Percentiles rank a stretch among this genome's conserved stretches.
Evolutionary conservation across 2,329 filamentous ascomycete genomes (phyloP).

Genomic region (Cordyceps cateniannulata): DNA sequence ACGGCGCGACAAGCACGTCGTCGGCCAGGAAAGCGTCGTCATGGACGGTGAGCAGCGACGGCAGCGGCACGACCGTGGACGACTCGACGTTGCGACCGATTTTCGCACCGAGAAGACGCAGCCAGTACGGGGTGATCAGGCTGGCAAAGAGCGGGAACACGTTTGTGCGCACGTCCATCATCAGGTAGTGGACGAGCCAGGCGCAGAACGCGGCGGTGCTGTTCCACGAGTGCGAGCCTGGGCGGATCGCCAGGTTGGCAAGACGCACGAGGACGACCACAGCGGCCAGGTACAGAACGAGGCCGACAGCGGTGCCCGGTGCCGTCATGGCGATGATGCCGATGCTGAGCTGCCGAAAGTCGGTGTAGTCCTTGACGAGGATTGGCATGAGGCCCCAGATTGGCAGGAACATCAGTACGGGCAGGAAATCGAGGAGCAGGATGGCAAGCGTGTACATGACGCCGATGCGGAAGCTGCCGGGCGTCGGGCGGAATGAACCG

Average conservation of each 20-base stretch:
- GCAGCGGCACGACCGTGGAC: constrained; percentile 16
- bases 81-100: constrained; percentile 17
- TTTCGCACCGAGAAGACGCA: constrained; percentile 16
- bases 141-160: constrained; percentile 19
- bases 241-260: constrained; percentile 13
- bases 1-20: constrained; percentile 17
- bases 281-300: constrained; percentile 4
- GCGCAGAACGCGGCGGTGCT: constrained; percentile 16
- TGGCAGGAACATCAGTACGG: constrained; percentile 12
- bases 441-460: constrained; percentile 14
- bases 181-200: constrained; percentile 16
- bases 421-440: constrained; percentile 14
- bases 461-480: constrained; percentile 1
- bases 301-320: constrained; percentile 12
- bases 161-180: constrained; percentile 13
- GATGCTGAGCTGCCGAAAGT: constrained; percentile 11
- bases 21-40: constrained; percentile 19
- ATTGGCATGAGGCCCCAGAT: constrained; percentile 12
- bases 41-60: constrained; percentile 16
- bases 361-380: constrained; percentile 13
- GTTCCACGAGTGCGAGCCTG: constrained; percentile 18
- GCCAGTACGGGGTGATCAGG: constrained; percentile 17
- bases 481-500: background rate
- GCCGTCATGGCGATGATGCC: constrained; percentile 10
- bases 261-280: constrained; percentile 11